phyloP scores from a whole-genome alignment of 352 stramenopile genomes.

The Pelagophyceae sp. region DNA sequence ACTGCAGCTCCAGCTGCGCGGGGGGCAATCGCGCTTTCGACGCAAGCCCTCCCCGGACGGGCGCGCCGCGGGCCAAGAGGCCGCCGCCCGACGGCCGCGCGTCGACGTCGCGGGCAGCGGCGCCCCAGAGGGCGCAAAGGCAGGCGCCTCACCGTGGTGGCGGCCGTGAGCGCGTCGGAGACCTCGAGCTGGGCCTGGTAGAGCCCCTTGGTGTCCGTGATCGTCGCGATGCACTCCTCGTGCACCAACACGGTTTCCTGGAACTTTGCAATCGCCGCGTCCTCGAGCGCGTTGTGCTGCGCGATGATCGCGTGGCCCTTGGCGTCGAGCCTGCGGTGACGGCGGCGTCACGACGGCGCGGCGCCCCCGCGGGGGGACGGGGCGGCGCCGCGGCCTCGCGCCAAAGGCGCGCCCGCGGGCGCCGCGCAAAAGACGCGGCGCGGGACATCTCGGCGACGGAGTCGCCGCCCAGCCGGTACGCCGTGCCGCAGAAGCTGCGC shows the following conservation, averaged over 20 bases:
- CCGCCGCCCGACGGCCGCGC: too few species aligned
- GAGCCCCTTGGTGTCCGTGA: constrained; percentile 15
- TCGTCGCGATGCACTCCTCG: constrained; percentile 17
- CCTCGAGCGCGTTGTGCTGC: constrained; percentile 29
- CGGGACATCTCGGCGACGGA: constrained; percentile 22
- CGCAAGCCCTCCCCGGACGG: too few species aligned
- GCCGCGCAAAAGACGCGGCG: too few species aligned
- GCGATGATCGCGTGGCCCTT: constrained; percentile 23
- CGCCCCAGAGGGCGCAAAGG: background rate
- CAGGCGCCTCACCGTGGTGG: constrained; percentile 7
- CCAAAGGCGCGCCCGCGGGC: too few species aligned
- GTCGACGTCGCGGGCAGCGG: too few species aligned
- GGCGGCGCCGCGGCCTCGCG: too few species aligned
- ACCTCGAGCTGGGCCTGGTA: background rate
- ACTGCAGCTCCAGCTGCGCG: background rate
- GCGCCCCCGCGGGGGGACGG: too few species aligned
- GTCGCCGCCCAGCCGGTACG: constrained; percentile 23
- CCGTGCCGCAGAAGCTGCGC: constrained; percentile 19
- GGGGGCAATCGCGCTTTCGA: too few species aligned
- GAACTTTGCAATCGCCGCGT: constrained; percentile 20
- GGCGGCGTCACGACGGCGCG: too few species aligned
- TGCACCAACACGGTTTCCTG: constrained; percentile 22
- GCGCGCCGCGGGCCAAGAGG: too few species aligned
- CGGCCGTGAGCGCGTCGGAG: background rate
- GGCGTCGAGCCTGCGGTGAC: constrained; percentile 20